Percentiles rank a stretch among this genome's conserved stretches.
Evolutionary conservation across 805 yeast species (phyloP).

Genomic region (Yarrowia bubula): DNA sequence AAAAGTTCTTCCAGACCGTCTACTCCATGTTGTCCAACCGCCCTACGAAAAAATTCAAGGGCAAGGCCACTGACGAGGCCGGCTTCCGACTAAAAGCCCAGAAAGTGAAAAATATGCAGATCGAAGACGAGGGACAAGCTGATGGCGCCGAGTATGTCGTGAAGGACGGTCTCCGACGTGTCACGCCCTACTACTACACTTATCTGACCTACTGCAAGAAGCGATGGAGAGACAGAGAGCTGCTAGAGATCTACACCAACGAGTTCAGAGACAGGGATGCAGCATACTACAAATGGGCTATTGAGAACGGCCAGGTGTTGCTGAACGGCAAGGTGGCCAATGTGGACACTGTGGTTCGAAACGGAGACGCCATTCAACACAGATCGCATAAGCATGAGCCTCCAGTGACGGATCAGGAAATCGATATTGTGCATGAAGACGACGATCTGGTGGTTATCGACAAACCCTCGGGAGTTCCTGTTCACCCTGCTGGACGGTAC

Average conservation of each 20-base stretch:
- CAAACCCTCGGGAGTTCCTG: slow-evolving; percentile 93
- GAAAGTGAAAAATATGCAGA: neutral
- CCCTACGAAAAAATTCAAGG: neutral
- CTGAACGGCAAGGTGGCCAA: slow-evolving; percentile 66
- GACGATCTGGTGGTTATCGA: slow-evolving; percentile 79
- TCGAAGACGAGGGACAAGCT: slow-evolving; percentile 9
- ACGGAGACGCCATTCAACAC: slow-evolving; percentile 85
- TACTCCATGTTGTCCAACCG: neutral
- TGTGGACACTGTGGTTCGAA: slow-evolving; percentile 62
- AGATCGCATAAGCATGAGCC: slow-evolving; percentile 91
- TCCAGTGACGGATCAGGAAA: slow-evolving; percentile 59
- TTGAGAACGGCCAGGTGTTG: slow-evolving; percentile 71
- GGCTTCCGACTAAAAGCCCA: slow-evolving; percentile 11
- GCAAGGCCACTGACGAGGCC: neutral
- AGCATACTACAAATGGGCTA: slow-evolving; percentile 62
- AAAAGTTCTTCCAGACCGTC: neutral
- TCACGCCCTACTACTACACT: slow-evolving; percentile 83
- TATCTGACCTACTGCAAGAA: slow-evolving; percentile 87
- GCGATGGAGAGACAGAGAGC: slow-evolving; percentile 84
- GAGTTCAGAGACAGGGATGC: slow-evolving; percentile 83
- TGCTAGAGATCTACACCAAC: slow-evolving; percentile 73
- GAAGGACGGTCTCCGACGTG: slow-evolving; percentile 51
- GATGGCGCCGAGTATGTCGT: slow-evolving; percentile 10
- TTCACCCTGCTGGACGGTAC: slow-evolving; percentile 88
- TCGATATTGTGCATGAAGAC: slow-evolving; percentile 72